Evolutionary conservation across 2,329 filamentous ascomycete species (phyloP), one percentile per base, ranked within the genome.

Genomic region (Leptographium procerum): DNA sequence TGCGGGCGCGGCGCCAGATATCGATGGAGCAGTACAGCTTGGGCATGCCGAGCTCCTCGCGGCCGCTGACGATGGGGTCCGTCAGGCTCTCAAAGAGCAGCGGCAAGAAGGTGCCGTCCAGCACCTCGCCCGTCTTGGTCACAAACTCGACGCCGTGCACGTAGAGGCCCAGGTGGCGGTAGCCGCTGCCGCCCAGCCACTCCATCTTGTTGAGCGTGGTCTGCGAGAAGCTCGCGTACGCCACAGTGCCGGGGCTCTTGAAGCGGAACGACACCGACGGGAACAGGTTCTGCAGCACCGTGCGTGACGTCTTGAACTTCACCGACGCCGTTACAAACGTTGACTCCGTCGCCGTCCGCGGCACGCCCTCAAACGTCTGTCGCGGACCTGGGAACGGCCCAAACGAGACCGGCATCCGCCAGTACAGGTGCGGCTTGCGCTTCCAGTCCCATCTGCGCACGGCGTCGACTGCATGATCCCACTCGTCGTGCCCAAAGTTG

Each of bases 21-120:
- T 81, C 73, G 11, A 84, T 72, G 0, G 75, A 69, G n/a, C 75
- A 75, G 61, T 73, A 82, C 0, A 84, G 61, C 68, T 84, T 85
- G 0, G 81, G 80, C 75, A 84, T 81, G 0, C 83, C 83, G 0
- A 85, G 71, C 62, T 85, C 83, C 52, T 85, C 82, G 1, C 81
- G 70, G 0, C 80, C 82, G 4, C 77, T 79, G 0, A 85, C 66
- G 50, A 86, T 84, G 0, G 83, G 79, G 61, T 87, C 83, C 0
- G 81, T 70, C 2, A 81, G 66, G 55, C 71, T 77, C 65, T 86
- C 83, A 61, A 86, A 81, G 0, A 85, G 68, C 0, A 85, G 70
- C 0, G 80, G 76, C 43, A 85, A 66, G 62, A 79, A 85, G 0
- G 78, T 78, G 2, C 81, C 83, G 14, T 68, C 68, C 1, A 82